Conservation (phyloP, 768 basidiomycete species). For the Lactifluus hygrophoroides region DNA sequence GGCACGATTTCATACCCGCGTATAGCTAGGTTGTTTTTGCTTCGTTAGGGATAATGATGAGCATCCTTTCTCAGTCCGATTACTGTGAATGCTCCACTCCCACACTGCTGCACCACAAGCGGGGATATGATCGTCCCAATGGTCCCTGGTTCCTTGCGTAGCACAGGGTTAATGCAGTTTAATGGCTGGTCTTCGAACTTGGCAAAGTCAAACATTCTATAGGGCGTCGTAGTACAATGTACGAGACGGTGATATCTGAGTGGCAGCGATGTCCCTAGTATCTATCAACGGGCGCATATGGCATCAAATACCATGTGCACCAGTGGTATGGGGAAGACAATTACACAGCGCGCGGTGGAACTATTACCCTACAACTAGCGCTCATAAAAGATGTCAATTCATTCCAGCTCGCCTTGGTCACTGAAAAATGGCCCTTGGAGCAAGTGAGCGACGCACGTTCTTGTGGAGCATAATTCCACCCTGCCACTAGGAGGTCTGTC, state of each 20-base stretch:
- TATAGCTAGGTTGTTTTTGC: slow-evolving; percentile 10
- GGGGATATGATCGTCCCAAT: slow-evolving; percentile 19
- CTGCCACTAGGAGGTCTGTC: too few species aligned
- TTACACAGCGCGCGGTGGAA: not conserved
- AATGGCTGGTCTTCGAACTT: not conserved
- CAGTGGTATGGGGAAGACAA: not conserved
- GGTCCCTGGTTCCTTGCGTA: too few species aligned
- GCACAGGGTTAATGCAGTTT: slow-evolving; percentile 13
- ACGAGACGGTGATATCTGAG: not conserved
- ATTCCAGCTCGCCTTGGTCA: not conserved
- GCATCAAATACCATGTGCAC: not conserved
- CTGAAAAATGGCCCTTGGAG: too few species aligned
- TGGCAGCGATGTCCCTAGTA: not conserved
- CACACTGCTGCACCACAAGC: too few species aligned
- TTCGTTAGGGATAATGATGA: slow-evolving; percentile 18
- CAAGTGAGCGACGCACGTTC: too few species aligned
- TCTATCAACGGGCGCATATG: not conserved
- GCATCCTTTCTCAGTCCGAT: not conserved
- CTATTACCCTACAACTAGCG: too few species aligned
- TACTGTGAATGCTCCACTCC: not conserved
- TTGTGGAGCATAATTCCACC: too few species aligned
- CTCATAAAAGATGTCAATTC: not conserved
- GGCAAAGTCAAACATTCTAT: slow-evolving; percentile 6
- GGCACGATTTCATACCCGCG: slow-evolving; percentile 14
- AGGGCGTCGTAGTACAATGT: slow-evolving; percentile 10